These are phyloP conservation scores for Ceratocystis destructans DNA, from an alignment of 2,329 filamentous ascomycete species.

Conservation along the genomic window DNA sequence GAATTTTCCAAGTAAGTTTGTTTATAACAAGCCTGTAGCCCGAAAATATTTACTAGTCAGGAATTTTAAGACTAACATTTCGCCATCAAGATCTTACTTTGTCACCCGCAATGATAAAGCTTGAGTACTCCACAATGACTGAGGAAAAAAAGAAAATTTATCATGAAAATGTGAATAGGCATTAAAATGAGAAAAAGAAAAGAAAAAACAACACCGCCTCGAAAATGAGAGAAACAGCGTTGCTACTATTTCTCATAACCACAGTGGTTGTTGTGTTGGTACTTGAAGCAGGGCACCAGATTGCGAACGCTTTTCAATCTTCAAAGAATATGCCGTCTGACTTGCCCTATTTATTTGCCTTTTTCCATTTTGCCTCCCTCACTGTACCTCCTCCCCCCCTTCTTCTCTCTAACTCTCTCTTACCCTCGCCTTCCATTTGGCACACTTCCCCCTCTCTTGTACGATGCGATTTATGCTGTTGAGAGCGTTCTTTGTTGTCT, in stretches of 20 bases:
- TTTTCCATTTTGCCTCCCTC: too few species aligned
- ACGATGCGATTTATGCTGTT: neutral
- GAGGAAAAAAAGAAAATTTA: neutral
- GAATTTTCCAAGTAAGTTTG: slow-evolving; percentile 51
- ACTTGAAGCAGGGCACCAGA: neutral
- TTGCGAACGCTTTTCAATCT: too few species aligned
- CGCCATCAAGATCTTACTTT: slow-evolving; percentile 40
- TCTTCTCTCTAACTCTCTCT: neutral
- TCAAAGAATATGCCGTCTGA: too few species aligned
- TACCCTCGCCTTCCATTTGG: neutral
- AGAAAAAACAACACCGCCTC: neutral
- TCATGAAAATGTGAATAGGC: neutral
- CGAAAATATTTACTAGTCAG: neutral
- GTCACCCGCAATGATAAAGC: slow-evolving; percentile 39
- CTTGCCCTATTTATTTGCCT: too few species aligned
- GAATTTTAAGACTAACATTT: slow-evolving; percentile 10
- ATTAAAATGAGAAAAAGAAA: neutral
- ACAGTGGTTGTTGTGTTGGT: neutral
- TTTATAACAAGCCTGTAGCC: neutral
- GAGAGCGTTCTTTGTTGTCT: neutral
- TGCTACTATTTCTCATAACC: neutral
- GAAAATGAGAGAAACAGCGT: too few species aligned
- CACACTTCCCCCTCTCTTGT: neutral
- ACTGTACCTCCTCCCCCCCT: neutral
- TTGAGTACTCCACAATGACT: slow-evolving; percentile 21